Percentiles rank a stretch among this genome's conserved stretches.
Evolutionary conservation across 768 basidiomycete genomes (phyloP).

Genomic region (Lactarius tabidus): DNA sequence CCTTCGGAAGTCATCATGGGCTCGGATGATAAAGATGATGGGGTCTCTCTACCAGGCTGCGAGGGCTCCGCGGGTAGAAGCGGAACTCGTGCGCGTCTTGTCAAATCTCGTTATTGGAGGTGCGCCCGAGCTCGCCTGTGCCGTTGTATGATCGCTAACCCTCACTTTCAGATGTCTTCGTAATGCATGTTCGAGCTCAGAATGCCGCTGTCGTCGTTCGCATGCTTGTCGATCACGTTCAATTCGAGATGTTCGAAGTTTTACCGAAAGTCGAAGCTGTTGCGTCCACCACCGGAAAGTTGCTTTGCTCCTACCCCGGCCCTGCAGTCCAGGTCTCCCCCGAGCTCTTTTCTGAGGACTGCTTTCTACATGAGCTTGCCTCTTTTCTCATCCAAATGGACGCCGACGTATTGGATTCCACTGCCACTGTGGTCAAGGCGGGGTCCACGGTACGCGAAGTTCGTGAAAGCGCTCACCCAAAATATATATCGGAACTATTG

Average conservation of each 20-base stretch:
- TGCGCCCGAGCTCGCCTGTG: not conserved
- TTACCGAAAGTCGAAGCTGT: conserved; percentile 37
- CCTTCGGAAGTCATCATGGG: not conserved
- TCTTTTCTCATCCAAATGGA: not conserved
- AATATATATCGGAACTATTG: not conserved
- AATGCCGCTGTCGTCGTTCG: conserved; percentile 11
- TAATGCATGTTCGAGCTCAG: conserved; percentile 11
- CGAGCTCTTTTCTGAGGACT: not conserved
- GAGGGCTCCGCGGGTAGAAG: not conserved
- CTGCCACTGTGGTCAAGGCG: conserved; percentile 24
- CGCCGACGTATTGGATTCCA: not conserved
- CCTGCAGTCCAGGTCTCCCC: conserved; percentile 39
- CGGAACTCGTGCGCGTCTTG: not conserved
- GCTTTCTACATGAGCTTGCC: not conserved
- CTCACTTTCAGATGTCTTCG: conserved; percentile 4
- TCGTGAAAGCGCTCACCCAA: not conserved
- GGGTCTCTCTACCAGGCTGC: not conserved
- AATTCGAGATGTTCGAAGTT: conserved; percentile 37
- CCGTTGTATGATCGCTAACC: too few relatives aligned
- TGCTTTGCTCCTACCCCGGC: conserved; percentile 32
- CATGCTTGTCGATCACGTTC: not conserved
- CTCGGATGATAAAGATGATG: conserved; percentile 8
- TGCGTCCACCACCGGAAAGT: conserved; percentile 39
- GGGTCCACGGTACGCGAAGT: not conserved
- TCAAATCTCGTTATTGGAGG: conserved; percentile 1